A percentile compares a stretch with the other conserved stretches of the same genome.
phyloP scores from a whole-genome alignment of 805 yeast genomes.

The Torulaspora indica region DNA sequence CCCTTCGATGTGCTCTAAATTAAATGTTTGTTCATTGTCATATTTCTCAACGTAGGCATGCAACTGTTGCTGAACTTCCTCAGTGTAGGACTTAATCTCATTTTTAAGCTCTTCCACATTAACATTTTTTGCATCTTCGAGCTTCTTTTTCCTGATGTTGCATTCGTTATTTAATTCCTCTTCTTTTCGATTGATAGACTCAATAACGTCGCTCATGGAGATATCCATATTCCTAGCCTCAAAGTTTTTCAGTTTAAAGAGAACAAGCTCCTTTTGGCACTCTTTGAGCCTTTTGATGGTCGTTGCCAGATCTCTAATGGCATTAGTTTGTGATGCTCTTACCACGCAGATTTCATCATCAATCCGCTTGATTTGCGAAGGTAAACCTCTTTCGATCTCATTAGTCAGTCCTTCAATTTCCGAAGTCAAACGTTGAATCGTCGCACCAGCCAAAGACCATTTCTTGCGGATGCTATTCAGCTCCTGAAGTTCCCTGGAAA shows the following conservation, averaged over 20 bases:
- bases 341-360: conserved; percentile 29
- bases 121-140: conserved; percentile 9
- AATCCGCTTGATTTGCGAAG: conserved; percentile 37
- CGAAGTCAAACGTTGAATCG: conserved; percentile 30
- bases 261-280: conserved; percentile 25
- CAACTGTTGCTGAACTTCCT: conserved; percentile 39
- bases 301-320: conserved; percentile 22
- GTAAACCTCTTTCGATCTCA: conserved; percentile 42
- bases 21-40: conserved; percentile 37
- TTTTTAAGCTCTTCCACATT: conserved; percentile 25
- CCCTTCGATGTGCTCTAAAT: conserved; percentile 37
- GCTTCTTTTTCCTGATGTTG: conserved; percentile 30
- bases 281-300: conserved; percentile 27
- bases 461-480: conserved; percentile 23
- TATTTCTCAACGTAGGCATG: conserved; percentile 41
- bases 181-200: conserved; percentile 32
- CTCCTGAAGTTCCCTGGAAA: conserved; percentile 12
- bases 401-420: conserved; percentile 35
- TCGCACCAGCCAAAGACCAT: conserved; percentile 24
- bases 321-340: conserved; percentile 23
- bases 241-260: conserved; percentile 30
- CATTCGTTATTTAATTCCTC: conserved; percentile 25
- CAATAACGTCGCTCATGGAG: conserved; percentile 33
- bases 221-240: conserved; percentile 41
- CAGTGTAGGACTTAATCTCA: conserved; percentile 36